These are phyloP conservation scores for Pseudocercospora pini-densiflorae DNA, from an alignment of 2,329 filamentous ascomycete genomes.

Conservation along the genomic window DNA sequence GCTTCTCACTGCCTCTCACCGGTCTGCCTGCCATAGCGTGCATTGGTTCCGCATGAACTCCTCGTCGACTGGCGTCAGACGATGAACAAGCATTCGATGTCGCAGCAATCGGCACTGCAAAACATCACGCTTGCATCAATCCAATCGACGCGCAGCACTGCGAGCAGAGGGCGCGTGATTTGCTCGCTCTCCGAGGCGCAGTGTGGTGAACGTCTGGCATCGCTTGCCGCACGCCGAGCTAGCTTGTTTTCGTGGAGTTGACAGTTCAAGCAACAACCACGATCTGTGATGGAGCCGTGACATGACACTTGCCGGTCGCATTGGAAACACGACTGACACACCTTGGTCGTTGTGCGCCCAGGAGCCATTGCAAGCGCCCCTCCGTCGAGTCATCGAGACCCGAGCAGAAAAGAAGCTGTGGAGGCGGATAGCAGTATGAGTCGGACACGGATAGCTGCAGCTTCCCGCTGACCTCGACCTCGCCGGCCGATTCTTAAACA, in stretches of 20 bases:
- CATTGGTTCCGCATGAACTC: slow-evolving; percentile 5
- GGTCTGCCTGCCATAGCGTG: neutral
- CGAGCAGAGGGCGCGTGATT: neutral
- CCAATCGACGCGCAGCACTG: neutral
- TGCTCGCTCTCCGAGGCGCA: neutral
- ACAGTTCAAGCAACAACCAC: neutral
- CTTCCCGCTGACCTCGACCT: slow-evolving; percentile 1
- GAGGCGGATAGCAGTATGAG: slow-evolving; percentile 8
- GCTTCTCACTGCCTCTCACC: slow-evolving; percentile 1
- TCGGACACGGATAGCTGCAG: slow-evolving; percentile 10
- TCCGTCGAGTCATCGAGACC: neutral
- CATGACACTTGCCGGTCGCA: neutral
- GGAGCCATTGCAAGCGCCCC: neutral
- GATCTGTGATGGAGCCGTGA: neutral
- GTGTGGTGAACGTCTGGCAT: neutral
- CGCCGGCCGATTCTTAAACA: neutral
- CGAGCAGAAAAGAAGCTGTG: neutral
- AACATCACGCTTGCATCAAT: slow-evolving; percentile 5
- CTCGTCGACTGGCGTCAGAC: slow-evolving; percentile 1
- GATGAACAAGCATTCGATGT: neutral
- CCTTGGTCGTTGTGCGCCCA: neutral
- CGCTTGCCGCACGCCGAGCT: neutral
- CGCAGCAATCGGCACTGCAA: slow-evolving; percentile 1
- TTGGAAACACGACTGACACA: neutral
- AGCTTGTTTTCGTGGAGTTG: neutral